Percentiles rank a stretch among this genome's conserved stretches.
These are phyloP conservation scores for Linnemannia hyalina DNA, from an alignment of 192 early-diverging fungal species.

Conservation along the genomic window DNA sequence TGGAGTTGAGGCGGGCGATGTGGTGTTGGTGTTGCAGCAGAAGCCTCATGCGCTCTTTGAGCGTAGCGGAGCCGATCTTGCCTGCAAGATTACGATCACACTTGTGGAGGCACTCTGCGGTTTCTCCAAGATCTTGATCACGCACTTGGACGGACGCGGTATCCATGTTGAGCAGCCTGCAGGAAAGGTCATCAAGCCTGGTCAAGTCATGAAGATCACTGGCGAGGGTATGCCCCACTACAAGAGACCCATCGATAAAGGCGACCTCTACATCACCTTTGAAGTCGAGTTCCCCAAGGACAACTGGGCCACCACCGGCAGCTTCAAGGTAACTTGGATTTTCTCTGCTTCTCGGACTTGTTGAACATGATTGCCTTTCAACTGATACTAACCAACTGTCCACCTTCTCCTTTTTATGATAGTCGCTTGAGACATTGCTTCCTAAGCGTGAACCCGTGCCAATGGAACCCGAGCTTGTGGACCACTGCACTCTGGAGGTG, in stretches of 20 bases:
- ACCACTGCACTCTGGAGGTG: constrained; percentile 59
- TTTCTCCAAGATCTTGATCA: constrained; percentile 82
- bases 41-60: constrained; percentile 85
- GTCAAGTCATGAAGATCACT: constrained; percentile 84
- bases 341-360: background rate
- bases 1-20: constrained; percentile 90
- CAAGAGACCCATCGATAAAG: constrained; percentile 78
- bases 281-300: constrained; percentile 87
- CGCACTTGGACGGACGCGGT: constrained; percentile 90
- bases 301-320: constrained; percentile 55
- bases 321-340: constrained; percentile 39
- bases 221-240: constrained; percentile 95
- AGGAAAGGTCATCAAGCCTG: constrained; percentile 89
- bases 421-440: constrained; percentile 53
- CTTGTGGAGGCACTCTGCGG: constrained; percentile 94
- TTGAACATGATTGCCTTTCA: too few relatives aligned
- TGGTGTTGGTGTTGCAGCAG: constrained; percentile 92
- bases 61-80: constrained; percentile 85
- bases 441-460: constrained; percentile 17
- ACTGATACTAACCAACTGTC: background rate
- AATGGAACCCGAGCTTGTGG: constrained; percentile 61
- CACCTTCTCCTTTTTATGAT: background rate
- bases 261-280: constrained; percentile 91
- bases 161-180: constrained; percentile 87
- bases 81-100: constrained; percentile 83